Conservation (phyloP, 192 early-diverging fungal species). For the Gaertneriomyces semiglobifer region DNA sequence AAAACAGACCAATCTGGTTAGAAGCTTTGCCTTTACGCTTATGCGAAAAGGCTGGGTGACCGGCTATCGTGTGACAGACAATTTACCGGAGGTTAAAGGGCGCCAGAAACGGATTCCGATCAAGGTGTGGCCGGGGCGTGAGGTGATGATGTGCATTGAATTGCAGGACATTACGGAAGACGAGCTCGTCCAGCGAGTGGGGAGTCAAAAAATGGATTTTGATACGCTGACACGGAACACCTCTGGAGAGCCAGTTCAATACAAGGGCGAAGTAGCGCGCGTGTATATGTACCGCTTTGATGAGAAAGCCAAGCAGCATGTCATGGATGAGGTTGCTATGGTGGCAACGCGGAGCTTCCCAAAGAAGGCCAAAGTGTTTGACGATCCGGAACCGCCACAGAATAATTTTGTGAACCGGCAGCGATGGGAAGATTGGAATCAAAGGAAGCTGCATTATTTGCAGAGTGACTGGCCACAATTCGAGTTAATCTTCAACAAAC, state of each 20-base stretch:
- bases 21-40: slow-evolving; percentile 48
- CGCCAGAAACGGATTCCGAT: slow-evolving; percentile 28
- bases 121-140: slow-evolving; percentile 44
- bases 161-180: slow-evolving; percentile 38
- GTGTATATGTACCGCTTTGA: slow-evolving; percentile 54
- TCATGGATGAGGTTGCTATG: slow-evolving; percentile 45
- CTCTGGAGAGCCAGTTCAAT: background rate
- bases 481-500: slow-evolving; percentile 45
- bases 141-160: slow-evolving; percentile 44
- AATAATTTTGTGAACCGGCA: slow-evolving; percentile 41
- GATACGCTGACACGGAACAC: slow-evolving; percentile 7
- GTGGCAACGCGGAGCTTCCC: slow-evolving; percentile 44
- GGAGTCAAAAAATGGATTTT: slow-evolving; percentile 3
- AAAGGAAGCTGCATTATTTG: slow-evolving; percentile 37
- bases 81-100: background rate
- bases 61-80: slow-evolving; percentile 36
- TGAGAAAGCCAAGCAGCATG: slow-evolving; percentile 33
- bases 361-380: slow-evolving; percentile 29
- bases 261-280: slow-evolving; percentile 32
- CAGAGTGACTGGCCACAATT: slow-evolving; percentile 49
- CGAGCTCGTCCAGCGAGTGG: slow-evolving; percentile 34
- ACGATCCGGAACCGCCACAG: slow-evolving; percentile 39
- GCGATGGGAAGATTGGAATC: slow-evolving; percentile 47
- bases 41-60: slow-evolving; percentile 42
- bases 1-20: slow-evolving; percentile 31